Percentiles rank a stretch among this genome's conserved stretches.
These are phyloP conservation scores for Spirogloea muscicola DNA, from an alignment of 139 green algal genomes.

Conservation along the genomic window DNA sequence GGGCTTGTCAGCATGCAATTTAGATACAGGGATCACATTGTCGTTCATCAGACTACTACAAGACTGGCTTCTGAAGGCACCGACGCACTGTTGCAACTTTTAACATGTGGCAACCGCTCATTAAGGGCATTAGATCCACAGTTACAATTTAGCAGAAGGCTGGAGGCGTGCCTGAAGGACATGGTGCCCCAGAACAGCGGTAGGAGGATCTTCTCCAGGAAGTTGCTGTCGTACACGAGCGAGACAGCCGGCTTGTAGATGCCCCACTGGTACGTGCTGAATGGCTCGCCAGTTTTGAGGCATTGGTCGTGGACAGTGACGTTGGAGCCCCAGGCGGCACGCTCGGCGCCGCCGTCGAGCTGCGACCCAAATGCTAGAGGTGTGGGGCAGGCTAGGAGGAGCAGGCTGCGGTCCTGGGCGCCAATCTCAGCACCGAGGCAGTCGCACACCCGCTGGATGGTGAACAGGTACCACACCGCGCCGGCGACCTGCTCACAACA, in stretches of 20 bases:
- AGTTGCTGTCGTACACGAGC: neutral
- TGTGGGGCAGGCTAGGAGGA: neutral
- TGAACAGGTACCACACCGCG: too few relatives aligned
- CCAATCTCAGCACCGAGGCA: neutral
- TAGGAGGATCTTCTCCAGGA: conserved; percentile 1
- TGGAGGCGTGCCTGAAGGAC: neutral
- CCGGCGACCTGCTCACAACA: too few relatives aligned
- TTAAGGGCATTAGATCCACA: too few relatives aligned
- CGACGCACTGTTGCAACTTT: too few relatives aligned
- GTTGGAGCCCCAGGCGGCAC: neutral
- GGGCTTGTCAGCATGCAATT: too few relatives aligned
- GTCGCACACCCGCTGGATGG: too few relatives aligned
- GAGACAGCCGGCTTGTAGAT: conserved; percentile 6
- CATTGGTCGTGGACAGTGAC: neutral
- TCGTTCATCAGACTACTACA: too few relatives aligned
- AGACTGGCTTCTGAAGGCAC: too few relatives aligned
- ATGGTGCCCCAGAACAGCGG: conserved; percentile 11
- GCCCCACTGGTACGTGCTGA: neutral
- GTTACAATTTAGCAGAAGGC: too few relatives aligned
- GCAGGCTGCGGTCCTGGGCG: neutral
- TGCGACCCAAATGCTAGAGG: neutral
- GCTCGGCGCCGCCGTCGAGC: neutral
- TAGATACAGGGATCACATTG: too few relatives aligned
- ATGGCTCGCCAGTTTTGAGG: neutral
- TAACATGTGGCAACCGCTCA: too few relatives aligned